Evolutionary conservation across 2,329 filamentous ascomycete species (phyloP), one percentile per base, ranked within the genome.

Genomic region (Aspergillus vadensis): DNA sequence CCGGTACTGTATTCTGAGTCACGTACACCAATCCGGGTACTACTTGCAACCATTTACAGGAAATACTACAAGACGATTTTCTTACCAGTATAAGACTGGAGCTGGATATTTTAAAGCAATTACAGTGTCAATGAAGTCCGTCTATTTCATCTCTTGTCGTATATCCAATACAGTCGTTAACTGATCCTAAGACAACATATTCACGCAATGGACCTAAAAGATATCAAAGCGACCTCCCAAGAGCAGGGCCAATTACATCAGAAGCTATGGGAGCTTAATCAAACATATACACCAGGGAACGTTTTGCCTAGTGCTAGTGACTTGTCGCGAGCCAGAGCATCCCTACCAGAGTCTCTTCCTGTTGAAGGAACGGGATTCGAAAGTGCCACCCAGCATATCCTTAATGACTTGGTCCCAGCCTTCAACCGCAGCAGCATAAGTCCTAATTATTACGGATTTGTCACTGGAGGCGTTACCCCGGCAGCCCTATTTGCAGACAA

Each of bases 401-500:
- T 77, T 4, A 60, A 75, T 19, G 74, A 79, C 39, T 73, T 82
- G 48, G 72, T 78, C 5, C 79, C 80, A 0, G 89, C 83, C 1
- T 83, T 95, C 61, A 92, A 88, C 67, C 84, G 82, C 15, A 85
- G 86, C 69, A 88, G 86, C 65, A 82, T 84, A 44, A 86, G 84
- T 47, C 76, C 86, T 10, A 86, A 87, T 57, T 96, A 96, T 81
- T 96, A 91, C 74, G 93, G 92, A 61, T 97, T 97, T 73, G 90
- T 97, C 5, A 96, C 89, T 0, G 94, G 94, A 48, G 90, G 91
- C 14, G 82, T 84, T 7, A 90, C 93, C 0, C 91, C 92, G 5
- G 86, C 92, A 23, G 92, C 92, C 32, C 84, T 89, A 67, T 85
- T 91, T 57, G 93, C 92, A 1, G 94, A 97, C 74, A 90, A 92